phyloP scores from a whole-genome alignment of 768 basidiomycete species.

The Boletus edulis region DNA sequence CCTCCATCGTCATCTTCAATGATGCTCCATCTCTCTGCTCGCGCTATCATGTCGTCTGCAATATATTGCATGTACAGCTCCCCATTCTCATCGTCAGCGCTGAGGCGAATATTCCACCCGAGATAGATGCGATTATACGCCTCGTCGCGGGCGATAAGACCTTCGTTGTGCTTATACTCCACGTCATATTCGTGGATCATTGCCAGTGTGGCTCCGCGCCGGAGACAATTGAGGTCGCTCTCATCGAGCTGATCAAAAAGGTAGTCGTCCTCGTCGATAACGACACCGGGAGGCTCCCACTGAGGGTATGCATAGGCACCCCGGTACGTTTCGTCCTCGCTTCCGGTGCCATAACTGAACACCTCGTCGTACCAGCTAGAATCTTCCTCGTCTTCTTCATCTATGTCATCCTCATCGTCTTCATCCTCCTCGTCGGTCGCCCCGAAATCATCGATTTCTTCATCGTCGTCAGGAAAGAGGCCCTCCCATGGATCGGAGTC shows the following conservation, averaged over 20 bases:
- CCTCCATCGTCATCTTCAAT: conserved; percentile 37
- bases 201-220: conserved; percentile 55
- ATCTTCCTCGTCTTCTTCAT: conserved; percentile 31
- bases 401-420: conserved; percentile 26
- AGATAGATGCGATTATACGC: conserved; percentile 51
- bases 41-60: conserved; percentile 38
- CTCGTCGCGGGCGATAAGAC: conserved; percentile 47
- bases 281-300: conserved; percentile 58
- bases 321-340: conserved; percentile 36
- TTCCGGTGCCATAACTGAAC: conserved; percentile 35
- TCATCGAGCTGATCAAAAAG: conserved; percentile 34
- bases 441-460: conserved; percentile 38
- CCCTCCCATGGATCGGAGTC: conserved; percentile 70
- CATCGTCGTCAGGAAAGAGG: conserved; percentile 52
- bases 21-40: conserved; percentile 45
- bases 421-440: conserved; percentile 23
- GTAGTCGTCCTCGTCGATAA: conserved; percentile 35
- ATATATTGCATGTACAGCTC: conserved; percentile 40
- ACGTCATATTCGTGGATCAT: conserved; percentile 60
- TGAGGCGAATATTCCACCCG: conserved; percentile 65
- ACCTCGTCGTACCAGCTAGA: conserved; percentile 32
- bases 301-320: conserved; percentile 43
- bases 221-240: conserved; percentile 43
- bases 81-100: conserved; percentile 40
- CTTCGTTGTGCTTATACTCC: conserved; percentile 52